A percentile compares a stretch with the other conserved stretches of the same genome.
These are phyloP conservation scores for Verticillium longisporum DNA, from an alignment of 2,329 filamentous ascomycete genomes.

Conservation along the genomic window DNA sequence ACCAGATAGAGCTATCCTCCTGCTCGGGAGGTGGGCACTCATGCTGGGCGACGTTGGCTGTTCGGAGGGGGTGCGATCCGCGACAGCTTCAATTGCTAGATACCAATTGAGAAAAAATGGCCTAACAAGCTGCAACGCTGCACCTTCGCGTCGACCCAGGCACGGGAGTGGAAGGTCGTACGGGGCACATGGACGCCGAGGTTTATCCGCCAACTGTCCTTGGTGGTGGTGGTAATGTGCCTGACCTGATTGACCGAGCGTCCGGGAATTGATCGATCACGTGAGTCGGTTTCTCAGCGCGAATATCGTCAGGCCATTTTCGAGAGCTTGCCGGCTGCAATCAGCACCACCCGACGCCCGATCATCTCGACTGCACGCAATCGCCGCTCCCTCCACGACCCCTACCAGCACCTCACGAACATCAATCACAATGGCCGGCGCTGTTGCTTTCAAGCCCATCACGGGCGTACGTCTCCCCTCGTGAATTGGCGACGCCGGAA, in stretches of 20 bases:
- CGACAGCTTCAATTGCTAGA: neutral
- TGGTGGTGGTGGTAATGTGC: neutral
- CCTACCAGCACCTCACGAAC: conserved; percentile 3
- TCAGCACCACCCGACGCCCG: neutral
- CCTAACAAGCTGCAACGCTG: neutral
- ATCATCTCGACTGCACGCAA: neutral
- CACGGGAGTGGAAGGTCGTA: neutral
- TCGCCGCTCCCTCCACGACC: neutral
- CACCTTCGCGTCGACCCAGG: neutral
- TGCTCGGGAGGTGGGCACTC: neutral
- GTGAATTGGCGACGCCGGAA: neutral
- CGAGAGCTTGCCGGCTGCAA: neutral
- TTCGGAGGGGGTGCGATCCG: neutral
- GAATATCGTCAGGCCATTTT: conserved; percentile 4
- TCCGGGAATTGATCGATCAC: neutral
- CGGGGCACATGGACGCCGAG: neutral
- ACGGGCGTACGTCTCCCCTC: conserved; percentile 43
- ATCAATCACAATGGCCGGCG: conserved; percentile 37
- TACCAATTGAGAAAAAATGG: neutral
- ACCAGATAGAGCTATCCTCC: neutral
- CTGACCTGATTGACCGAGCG: neutral
- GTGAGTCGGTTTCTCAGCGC: conserved; percentile 2
- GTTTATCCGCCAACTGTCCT: neutral
- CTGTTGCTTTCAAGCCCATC: conserved; percentile 39
- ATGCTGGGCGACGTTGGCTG: neutral